Base-by-base conservation (phyloP, 495 filamentous ascomycete genomes). In the Aeminium ludgeri region DNA sequence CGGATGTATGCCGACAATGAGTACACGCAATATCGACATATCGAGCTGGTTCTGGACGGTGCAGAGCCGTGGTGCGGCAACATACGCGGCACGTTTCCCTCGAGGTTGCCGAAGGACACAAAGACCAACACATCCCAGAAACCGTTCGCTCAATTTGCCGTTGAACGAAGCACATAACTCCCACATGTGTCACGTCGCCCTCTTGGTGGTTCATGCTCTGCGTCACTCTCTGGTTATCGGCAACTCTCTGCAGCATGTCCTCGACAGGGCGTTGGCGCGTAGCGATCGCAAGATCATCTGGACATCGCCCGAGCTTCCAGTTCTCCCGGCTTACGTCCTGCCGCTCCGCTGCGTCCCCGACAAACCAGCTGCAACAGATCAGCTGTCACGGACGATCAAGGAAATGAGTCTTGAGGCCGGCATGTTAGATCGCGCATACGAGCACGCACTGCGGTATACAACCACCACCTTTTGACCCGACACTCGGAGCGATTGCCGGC, bases 391-490 rank as follows among this genome's bases (percentile, higher is more conserved):
- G 20, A 40, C 37, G 13, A 40, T 40, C 37, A 28, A 30, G 20
- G 12, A 6, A 25, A 40, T 40, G 37, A 25, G 10, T 5, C 37
- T 40, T 4, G 23, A 16, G 11, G 19, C 37, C 16, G 37, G 37
- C 27, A 40, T 40, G 25, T n/a, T 40, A 4, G 16, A 28, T 17
- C 20, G 37, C n/a, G 37, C 25, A 10, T 40, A 40, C 37, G 16
- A 5, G 7, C 37, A 40, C 16, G 37, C 37, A 10, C 37, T 40
- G 4, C 37, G 37, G 5, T 11, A 5, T n/a, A n/a, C n/a, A n/a
- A n/a, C n/a, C n/a, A n/a, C n/a, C n/a, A n/a, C n/a, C n/a, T n/a
- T n/a, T n/a, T n/a, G n/a, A n/a, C n/a, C n/a, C n/a, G n/a, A n/a
- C n/a, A n/a, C n/a, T n/a, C n/a, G n/a, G n/a, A n/a, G n/a, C n/a